phyloP scores from a whole-genome alignment of 192 early-diverging fungal genomes.

The Coemansia sp. region DNA sequence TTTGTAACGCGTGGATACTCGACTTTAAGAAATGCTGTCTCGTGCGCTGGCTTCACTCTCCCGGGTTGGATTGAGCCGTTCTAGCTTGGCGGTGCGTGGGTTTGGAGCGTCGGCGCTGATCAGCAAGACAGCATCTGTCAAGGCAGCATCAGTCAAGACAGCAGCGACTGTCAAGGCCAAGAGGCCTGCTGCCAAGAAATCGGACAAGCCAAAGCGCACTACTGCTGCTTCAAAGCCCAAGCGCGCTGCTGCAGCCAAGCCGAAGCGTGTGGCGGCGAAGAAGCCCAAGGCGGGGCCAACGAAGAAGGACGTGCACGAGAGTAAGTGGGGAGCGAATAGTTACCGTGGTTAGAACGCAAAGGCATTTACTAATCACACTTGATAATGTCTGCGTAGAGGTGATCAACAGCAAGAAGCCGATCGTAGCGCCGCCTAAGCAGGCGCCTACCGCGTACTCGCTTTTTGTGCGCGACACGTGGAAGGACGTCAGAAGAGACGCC shows the following conservation, averaged over 20 bases:
- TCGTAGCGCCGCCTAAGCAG: constrained; percentile 19
- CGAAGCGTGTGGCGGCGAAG: neutral
- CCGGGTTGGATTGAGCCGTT: neutral
- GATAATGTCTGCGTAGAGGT: neutral
- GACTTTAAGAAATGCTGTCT: neutral
- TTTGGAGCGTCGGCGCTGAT: neutral
- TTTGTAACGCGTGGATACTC: neutral
- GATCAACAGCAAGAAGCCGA: neutral
- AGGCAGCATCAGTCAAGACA: neutral
- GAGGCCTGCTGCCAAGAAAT: constrained; percentile 12
- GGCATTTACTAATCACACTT: too few relatives aligned
- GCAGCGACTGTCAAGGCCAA: constrained; percentile 8
- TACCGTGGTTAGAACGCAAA: too few relatives aligned
- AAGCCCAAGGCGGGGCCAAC: neutral
- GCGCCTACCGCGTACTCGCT: constrained; percentile 12
- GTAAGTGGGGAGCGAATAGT: constrained; percentile 12
- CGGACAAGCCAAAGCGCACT: constrained; percentile 1
- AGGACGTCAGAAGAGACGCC: too few relatives aligned
- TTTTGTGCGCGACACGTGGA: constrained; percentile 15
- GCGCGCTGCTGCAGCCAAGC: neutral
- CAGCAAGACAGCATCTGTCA: constrained; percentile 12
- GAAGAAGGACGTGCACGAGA: constrained; percentile 32
- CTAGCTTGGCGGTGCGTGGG: neutral
- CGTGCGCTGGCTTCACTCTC: neutral
- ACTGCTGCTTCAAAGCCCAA: neutral